Base-by-base conservation (phyloP, 2,329 filamentous ascomycete species). In the Nemania sp. region DNA sequence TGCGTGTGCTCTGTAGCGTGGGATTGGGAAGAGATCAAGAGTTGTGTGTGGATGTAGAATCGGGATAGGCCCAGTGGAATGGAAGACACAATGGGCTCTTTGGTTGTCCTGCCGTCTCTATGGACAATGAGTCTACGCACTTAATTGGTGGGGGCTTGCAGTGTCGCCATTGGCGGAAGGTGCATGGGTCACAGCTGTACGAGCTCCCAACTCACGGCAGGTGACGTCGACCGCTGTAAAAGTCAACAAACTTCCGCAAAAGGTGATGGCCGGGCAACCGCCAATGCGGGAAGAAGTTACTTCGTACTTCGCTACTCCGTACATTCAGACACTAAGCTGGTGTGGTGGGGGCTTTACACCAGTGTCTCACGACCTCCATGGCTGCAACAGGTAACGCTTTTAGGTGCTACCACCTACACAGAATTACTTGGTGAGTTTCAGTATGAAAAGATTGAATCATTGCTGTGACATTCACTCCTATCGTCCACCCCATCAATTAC, bases 181-280 rank as follows among this genome's bases (percentile, higher is more conserved):
- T 64, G 61, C 61, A 37, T 54, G 52, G 57, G 40, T 48, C 23
- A 37, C 24, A 17, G 23, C 22, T 31, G 41, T n/a, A 46, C 19
- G 22, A 47, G 23, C 40, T 37, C 36, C 45, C 34, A 36, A 36
- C 24, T 28, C 15, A 33, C 26, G 39, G 31, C 46, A 23, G 51
- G 51, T 65, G 62, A 67, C 63, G 63, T 64, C 61, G 63, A 26
- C 9, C 57, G 61, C 60, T 58, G 61, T 26, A 12, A 64, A 62
- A 64, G 61, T 68, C 65, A 68, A 68, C 57, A 68, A 62, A 60
- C 52, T 23, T 19, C 12, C 15, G 4, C 19, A 33, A 26, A 15
- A 19, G 5, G 33, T 36, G 47, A 43, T 64, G 61, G 57, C 65
- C 62, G 31, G 61, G 65, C 64, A 67, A 67, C 65, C 36, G 19